Conservation (phyloP, 169 alveolate species). For the Fabrea salina region DNA sequence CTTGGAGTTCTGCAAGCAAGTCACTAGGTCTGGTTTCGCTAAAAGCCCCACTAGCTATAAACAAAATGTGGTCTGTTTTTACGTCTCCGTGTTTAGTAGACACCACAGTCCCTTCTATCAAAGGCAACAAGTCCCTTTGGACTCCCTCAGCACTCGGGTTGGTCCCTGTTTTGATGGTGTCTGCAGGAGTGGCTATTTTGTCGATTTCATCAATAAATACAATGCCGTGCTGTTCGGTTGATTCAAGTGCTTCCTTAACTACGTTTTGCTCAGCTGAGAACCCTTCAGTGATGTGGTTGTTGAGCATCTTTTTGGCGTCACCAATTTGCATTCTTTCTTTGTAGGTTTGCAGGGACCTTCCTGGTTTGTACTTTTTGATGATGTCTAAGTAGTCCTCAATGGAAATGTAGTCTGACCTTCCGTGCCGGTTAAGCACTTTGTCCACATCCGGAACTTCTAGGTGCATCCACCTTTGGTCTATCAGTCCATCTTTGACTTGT, state of each 20-base stretch:
- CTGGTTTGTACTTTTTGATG: constrained; percentile 15
- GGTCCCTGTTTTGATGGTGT: constrained; percentile 56
- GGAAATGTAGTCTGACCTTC: not conserved
- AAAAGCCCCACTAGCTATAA: constrained; percentile 90
- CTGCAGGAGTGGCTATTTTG: constrained; percentile 57
- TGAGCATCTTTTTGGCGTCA: constrained; percentile 2
- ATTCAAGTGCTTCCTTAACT: constrained; percentile 67
- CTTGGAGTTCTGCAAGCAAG: constrained; percentile 87
- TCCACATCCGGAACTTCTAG: constrained; percentile 60
- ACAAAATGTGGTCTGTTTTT: constrained; percentile 84
- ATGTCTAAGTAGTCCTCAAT: constrained; percentile 31
- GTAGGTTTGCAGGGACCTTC: constrained; percentile 8
- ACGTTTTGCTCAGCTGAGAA: constrained; percentile 56
- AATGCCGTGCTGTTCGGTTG: constrained; percentile 84
- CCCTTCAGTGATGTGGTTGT: constrained; percentile 11
- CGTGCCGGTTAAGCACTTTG: not conserved
- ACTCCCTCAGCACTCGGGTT: constrained; percentile 91
- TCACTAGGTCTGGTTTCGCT: constrained; percentile 86
- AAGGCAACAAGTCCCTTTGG: constrained; percentile 87
- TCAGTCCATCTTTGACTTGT: constrained; percentile 59
- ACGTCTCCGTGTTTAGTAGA: constrained; percentile 82
- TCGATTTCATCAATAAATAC: constrained; percentile 91
- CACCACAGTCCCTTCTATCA: constrained; percentile 87
- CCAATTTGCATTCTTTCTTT: constrained; percentile 17
- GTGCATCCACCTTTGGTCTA: constrained; percentile 63